phyloP scores from a whole-genome alignment of 257 asterid species.

The Solanum chiquidenum region DNA sequence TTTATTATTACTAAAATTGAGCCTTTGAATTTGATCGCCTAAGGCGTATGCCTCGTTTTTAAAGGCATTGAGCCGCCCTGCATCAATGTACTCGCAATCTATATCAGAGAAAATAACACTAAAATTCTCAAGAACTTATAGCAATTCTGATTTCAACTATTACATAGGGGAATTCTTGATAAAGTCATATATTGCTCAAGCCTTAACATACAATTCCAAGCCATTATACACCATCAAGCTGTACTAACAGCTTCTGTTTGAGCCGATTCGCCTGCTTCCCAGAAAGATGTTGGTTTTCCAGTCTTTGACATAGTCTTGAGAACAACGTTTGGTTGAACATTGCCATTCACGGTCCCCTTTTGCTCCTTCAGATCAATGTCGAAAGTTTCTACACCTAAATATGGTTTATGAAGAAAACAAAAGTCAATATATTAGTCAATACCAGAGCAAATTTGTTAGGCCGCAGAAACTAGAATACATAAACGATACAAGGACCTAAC shows the following conservation, averaged over 20 bases:
- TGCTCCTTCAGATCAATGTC: conserved; percentile 80
- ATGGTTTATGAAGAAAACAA: not conserved
- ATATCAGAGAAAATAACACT: not conserved
- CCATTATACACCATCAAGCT: not conserved
- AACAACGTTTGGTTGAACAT: conserved; percentile 72
- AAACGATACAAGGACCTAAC: not conserved
- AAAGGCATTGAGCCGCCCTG: not conserved
- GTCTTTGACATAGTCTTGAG: conserved; percentile 88
- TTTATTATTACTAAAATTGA: too few species aligned
- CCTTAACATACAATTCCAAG: not conserved
- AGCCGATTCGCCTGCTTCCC: conserved; percentile 42
- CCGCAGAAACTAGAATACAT: not conserved
- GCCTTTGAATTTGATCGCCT: not conserved
- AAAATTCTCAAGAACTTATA: not conserved
- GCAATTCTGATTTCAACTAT: not conserved
- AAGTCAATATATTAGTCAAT: not conserved
- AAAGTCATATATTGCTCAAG: not conserved
- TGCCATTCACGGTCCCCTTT: conserved; percentile 79
- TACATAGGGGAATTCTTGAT: not conserved
- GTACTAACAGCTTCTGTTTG: not conserved
- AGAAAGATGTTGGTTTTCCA: conserved; percentile 74
- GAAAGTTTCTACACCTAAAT: conserved; percentile 66
- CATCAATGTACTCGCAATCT: not conserved
- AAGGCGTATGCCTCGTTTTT: not conserved
- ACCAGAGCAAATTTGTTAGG: not conserved